phyloP scores from a whole-genome alignment of 2,329 filamentous ascomycete genomes.

The Aspergillus ustus region DNA sequence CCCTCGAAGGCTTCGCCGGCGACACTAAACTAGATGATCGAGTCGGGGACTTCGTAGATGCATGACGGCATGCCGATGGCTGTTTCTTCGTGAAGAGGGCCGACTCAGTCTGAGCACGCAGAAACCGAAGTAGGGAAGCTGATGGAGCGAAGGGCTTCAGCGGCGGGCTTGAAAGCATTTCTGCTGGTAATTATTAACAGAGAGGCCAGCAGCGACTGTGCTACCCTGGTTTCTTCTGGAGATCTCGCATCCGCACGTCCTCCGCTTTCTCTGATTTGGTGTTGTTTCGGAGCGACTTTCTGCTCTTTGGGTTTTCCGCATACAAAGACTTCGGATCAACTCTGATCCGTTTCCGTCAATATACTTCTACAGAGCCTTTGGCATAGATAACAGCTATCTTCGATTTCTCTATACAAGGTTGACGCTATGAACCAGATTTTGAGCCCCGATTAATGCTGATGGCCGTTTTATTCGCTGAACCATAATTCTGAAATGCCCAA shows the following conservation, averaged over 20 bases:
- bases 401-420: constrained; percentile 5
- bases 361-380: background rate
- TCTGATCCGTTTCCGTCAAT: constrained; percentile 15
- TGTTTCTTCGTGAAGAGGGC: constrained; percentile 53
- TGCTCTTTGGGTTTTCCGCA: constrained; percentile 15
- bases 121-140: constrained; percentile 68
- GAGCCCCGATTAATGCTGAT: background rate
- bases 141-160: constrained; percentile 54
- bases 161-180: constrained; percentile 44
- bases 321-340: constrained; percentile 12
- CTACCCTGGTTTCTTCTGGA: constrained; percentile 1
- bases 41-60: constrained; percentile 20
- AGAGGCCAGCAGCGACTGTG: constrained; percentile 16
- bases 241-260: constrained; percentile 4
- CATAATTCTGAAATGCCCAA: background rate
- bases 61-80: constrained; percentile 30
- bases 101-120: constrained; percentile 71
- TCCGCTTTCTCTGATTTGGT: background rate
- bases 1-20: constrained; percentile 29
- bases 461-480: constrained; percentile 4
- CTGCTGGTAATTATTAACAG: constrained; percentile 22
- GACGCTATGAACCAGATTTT: background rate
- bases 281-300: constrained; percentile 2
- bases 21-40: constrained; percentile 21
- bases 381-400: background rate